Percentiles rank a stretch among this genome's conserved stretches.
phyloP scores from a whole-genome alignment of 257 asterid genomes.

The Solanum piurae region DNA sequence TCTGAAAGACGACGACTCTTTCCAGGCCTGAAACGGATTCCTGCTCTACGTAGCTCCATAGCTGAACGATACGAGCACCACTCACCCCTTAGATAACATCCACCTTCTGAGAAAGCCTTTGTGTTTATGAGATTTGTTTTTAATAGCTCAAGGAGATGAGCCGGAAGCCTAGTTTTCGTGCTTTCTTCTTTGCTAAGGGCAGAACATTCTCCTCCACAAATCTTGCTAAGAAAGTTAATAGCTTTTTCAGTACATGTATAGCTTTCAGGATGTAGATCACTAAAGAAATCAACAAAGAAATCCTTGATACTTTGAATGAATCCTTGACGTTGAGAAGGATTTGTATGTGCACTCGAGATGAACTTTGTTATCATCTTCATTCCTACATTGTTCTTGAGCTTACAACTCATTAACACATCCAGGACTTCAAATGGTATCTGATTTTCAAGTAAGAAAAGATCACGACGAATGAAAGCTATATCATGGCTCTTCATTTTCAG shows the following conservation, averaged over 20 bases:
- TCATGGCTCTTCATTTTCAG: background rate
- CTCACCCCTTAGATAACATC: background rate
- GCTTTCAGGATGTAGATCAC: background rate
- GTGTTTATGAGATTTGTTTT: background rate
- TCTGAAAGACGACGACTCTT: background rate
- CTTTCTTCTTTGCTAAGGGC: background rate
- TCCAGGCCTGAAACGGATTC: background rate
- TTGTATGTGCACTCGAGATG: background rate
- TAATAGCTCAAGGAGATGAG: background rate
- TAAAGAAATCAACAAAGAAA: background rate
- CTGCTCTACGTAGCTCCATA: background rate
- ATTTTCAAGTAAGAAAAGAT: constrained; percentile 15
- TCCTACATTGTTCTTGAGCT: background rate
- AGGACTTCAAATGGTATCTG: constrained; percentile 2
- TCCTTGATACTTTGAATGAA: background rate
- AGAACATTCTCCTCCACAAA: background rate
- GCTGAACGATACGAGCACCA: constrained; percentile 1
- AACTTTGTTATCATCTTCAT: background rate
- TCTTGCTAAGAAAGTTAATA: background rate
- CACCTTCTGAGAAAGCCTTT: background rate
- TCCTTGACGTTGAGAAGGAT: background rate
- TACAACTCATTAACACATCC: background rate
- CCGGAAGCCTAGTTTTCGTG: background rate
- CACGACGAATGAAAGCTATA: background rate
- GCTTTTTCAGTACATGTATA: background rate